A percentile compares a stretch with the other conserved stretches of the same genome.
Conservation (phyloP, 73 alveolate species). For the Stentor coeruleus region DNA sequence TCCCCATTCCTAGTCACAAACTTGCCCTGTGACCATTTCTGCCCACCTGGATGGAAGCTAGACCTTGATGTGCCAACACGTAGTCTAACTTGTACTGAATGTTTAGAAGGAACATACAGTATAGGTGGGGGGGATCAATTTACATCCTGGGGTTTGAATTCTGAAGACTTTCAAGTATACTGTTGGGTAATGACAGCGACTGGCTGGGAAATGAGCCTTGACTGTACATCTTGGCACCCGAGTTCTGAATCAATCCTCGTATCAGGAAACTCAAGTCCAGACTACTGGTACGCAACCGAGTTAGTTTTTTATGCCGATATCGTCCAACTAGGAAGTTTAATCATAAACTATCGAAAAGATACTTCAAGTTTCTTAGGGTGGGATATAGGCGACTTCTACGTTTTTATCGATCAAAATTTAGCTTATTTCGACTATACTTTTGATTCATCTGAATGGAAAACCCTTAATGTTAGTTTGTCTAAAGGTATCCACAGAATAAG, state of each 20-base stretch:
- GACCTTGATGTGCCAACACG: not conserved
- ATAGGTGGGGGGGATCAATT: not conserved
- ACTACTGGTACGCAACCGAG: slow-evolving; percentile 6
- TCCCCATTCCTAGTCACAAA: not conserved
- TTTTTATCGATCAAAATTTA: not conserved
- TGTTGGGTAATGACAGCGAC: not conserved
- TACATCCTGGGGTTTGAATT: not conserved
- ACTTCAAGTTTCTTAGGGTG: not conserved
- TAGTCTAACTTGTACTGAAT: not conserved
- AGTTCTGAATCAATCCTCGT: not conserved
- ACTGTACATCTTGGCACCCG: not conserved
- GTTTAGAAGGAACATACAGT: not conserved
- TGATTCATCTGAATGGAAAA: not conserved
- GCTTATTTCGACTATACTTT: not conserved
- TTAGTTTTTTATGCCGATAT: not conserved
- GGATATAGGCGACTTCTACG: not conserved
- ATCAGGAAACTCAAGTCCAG: not conserved
- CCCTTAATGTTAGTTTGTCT: not conserved
- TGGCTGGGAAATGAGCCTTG: slow-evolving; percentile 4
- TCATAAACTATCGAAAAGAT: not conserved
- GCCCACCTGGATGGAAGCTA: not conserved
- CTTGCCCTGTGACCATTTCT: not conserved
- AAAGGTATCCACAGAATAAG: not conserved
- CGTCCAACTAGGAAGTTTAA: not conserved
- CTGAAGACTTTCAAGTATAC: not conserved